A percentile compares a stretch with the other conserved stretches of the same genome.
Evolutionary conservation across 2,329 filamentous ascomycete species (phyloP).

Genomic region (Apiospora malaysiana): DNA sequence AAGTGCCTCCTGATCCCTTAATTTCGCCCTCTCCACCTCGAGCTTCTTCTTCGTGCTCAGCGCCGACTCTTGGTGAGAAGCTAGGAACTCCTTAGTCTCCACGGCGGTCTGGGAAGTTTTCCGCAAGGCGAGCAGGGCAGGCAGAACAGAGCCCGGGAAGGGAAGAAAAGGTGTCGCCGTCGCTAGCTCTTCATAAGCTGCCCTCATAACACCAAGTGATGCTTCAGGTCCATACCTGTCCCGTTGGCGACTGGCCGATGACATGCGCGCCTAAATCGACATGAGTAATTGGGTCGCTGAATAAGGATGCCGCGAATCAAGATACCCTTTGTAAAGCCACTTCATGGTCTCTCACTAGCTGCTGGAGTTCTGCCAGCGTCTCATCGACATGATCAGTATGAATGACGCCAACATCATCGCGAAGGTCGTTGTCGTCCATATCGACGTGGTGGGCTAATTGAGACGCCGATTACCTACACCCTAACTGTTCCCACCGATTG

Average conservation of each 20-base stretch:
- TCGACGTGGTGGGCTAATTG: not conserved
- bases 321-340: slow-evolving; percentile 53
- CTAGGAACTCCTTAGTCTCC: slow-evolving; percentile 67
- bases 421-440: slow-evolving; percentile 8
- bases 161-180: slow-evolving; percentile 70
- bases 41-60: slow-evolving; percentile 53
- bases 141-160: slow-evolving; percentile 68
- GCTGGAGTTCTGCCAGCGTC: slow-evolving; percentile 71
- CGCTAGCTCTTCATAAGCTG: slow-evolving; percentile 69
- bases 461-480: not conserved
- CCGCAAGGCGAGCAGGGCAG: slow-evolving; percentile 73
- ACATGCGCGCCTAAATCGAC: slow-evolving; percentile 4
- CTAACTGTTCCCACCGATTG: not conserved
- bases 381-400: slow-evolving; percentile 65
- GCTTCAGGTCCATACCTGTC: slow-evolving; percentile 33
- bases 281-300: slow-evolving; percentile 7
- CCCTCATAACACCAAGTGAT: slow-evolving; percentile 59
- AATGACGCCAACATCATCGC: slow-evolving; percentile 4
- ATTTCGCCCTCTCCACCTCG: slow-evolving; percentile 55
- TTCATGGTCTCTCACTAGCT: slow-evolving; percentile 60
- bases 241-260: not conserved
- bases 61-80: slow-evolving; percentile 48
- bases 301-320: not conserved
- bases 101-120: slow-evolving; percentile 68
- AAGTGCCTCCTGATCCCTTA: slow-evolving; percentile 63